These are phyloP conservation scores for Rhynchosporium graminicola DNA, from an alignment of 2,329 filamentous ascomycete genomes.

Conservation along the genomic window DNA sequence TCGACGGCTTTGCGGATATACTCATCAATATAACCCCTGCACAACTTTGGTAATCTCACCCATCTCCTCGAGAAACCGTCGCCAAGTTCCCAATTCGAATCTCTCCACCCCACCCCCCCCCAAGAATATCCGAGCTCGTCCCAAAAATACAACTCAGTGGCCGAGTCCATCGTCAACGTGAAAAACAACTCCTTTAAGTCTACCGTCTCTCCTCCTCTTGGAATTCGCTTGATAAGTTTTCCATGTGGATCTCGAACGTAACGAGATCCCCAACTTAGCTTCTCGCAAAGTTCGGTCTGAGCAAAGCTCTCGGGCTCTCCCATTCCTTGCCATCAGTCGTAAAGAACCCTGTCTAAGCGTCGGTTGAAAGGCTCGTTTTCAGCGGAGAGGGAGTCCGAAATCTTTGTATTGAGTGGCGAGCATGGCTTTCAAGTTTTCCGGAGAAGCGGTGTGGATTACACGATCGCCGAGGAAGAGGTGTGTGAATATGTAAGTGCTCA, in stretches of 20 bases:
- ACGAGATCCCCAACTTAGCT: constrained; percentile 51
- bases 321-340: constrained; percentile 53
- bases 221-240: constrained; percentile 60
- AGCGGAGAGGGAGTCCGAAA: constrained; percentile 50
- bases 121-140: constrained; percentile 51
- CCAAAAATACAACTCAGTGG: constrained; percentile 69
- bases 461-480: constrained; percentile 32
- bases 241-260: constrained; percentile 62
- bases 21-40: constrained; percentile 34
- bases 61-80: constrained; percentile 33
- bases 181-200: constrained; percentile 66
- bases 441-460: constrained; percentile 52
- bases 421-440: constrained; percentile 58
- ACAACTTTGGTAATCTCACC: constrained; percentile 32
- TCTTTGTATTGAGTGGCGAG: constrained; percentile 58
- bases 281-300: constrained; percentile 55
- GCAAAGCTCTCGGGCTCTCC: constrained; percentile 54
- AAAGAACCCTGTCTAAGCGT: constrained; percentile 60
- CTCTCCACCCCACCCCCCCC: constrained; percentile 20
- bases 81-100: constrained; percentile 36
- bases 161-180: constrained; percentile 64
- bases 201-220: constrained; percentile 53
- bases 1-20: constrained; percentile 36
- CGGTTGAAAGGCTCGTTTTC: constrained; percentile 47
- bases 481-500: constrained; percentile 21